Conservation (phyloP, 2,329 filamentous ascomycete species). For the Botrytis pseudocinerea region DNA sequence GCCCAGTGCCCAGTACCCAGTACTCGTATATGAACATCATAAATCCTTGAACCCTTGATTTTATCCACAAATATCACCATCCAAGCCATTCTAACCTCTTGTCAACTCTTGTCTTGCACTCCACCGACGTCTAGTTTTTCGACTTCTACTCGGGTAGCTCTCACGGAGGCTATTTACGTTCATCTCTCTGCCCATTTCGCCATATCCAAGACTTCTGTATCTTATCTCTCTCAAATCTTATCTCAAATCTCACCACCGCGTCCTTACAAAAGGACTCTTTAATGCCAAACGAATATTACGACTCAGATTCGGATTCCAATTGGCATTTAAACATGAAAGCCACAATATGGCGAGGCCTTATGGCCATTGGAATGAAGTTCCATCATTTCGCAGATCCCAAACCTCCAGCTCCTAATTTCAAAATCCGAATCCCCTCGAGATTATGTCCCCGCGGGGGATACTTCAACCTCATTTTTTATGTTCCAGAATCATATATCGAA, state of each 20-base stretch:
- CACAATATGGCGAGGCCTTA: conserved; percentile 40
- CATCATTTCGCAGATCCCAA: conserved; percentile 40
- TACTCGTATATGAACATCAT: neutral
- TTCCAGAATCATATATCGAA: conserved; percentile 44
- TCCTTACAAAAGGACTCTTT: conserved; percentile 2
- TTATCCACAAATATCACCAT: conserved; percentile 11
- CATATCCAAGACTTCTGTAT: neutral
- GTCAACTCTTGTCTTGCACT: neutral
- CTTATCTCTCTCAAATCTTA: neutral
- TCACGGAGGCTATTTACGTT: neutral
- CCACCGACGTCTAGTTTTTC: neutral
- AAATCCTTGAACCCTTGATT: conserved; percentile 8
- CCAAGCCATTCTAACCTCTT: neutral
- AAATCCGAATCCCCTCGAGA: conserved; percentile 39
- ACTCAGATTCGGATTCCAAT: neutral
- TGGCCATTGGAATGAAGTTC: conserved; percentile 42
- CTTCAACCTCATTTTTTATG: conserved; percentile 48
- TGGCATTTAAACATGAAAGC: conserved; percentile 39
- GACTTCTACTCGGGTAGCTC: neutral
- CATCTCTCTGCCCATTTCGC: neutral
- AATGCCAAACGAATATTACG: conserved; percentile 14
- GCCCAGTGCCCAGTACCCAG: neutral
- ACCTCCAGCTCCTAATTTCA: conserved; percentile 39
- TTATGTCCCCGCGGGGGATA: conserved; percentile 35
- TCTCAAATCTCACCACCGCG: neutral